phyloP scores from a whole-genome alignment of 2,329 filamentous ascomycete species.

The Ophiosphaerella korrae region DNA sequence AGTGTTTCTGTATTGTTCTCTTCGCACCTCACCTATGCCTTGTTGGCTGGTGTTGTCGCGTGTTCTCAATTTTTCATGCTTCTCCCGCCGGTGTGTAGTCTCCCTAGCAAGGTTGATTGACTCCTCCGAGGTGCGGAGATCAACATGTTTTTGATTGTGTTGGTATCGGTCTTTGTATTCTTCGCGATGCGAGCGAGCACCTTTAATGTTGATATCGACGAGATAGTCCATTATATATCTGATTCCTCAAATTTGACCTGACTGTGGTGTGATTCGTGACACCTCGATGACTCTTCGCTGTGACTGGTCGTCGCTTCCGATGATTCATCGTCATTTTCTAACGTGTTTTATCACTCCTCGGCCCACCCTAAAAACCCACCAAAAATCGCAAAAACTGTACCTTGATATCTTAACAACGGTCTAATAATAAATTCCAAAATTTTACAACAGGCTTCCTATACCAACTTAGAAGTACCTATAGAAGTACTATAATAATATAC shows the following conservation, averaged over 20 bases:
- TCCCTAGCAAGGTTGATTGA: slow-evolving; percentile 44
- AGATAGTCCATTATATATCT: slow-evolving; percentile 24
- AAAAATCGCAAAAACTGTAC: too few relatives aligned
- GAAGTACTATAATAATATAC: too few relatives aligned
- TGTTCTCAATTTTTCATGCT: slow-evolving; percentile 16
- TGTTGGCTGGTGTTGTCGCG: slow-evolving; percentile 14
- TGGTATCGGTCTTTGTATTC: slow-evolving; percentile 2
- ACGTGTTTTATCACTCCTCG: too few relatives aligned
- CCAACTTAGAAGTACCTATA: too few relatives aligned
- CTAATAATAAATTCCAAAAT: too few relatives aligned
- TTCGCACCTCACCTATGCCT: slow-evolving; percentile 11
- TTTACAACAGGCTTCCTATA: too few relatives aligned
- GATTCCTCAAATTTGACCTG: slow-evolving; percentile 17
- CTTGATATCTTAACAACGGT: too few relatives aligned
- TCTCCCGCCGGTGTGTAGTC: slow-evolving; percentile 39
- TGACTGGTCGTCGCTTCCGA: slow-evolving; percentile 6
- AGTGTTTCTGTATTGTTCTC: slow-evolving; percentile 6
- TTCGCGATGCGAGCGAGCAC: slow-evolving; percentile 3
- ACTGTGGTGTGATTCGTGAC: slow-evolving; percentile 3
- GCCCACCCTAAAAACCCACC: too few relatives aligned
- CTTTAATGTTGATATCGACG: slow-evolving; percentile 15
- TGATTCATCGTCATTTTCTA: too few relatives aligned
- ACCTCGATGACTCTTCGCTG: neutral
- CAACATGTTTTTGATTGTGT: slow-evolving; percentile 12
- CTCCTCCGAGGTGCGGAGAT: slow-evolving; percentile 39